These are phyloP conservation scores for Mycena olivaceomarginata DNA, from an alignment of 768 basidiomycete species.

Conservation along the genomic window DNA sequence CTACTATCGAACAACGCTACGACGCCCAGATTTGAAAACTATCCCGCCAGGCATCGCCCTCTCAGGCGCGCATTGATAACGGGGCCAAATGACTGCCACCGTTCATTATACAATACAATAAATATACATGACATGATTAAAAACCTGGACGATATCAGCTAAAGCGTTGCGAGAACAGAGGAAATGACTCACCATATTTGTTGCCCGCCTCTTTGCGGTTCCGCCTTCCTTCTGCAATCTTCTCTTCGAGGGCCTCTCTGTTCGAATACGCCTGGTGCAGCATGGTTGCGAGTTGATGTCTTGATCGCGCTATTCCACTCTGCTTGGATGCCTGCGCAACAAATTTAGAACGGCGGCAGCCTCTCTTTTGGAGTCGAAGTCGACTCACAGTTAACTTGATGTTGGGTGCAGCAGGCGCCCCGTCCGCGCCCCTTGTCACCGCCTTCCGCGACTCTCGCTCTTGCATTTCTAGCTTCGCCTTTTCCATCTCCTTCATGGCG, in stretches of 20 bases:
- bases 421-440: conserved; percentile 76
- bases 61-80: too few relatives aligned
- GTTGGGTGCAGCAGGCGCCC: conserved; percentile 78
- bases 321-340: conserved; percentile 78
- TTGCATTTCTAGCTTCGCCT: conserved; percentile 82
- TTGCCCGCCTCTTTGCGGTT: conserved; percentile 94
- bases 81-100: background rate
- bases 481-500: conserved; percentile 86
- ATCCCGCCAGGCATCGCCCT: too few relatives aligned
- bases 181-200: conserved; percentile 82
- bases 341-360: conserved; percentile 6
- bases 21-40: too few relatives aligned
- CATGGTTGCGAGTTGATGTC: conserved; percentile 88
- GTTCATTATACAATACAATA: background rate
- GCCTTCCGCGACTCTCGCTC: conserved; percentile 87
- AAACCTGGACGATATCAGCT: conserved; percentile 52
- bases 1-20: too few relatives aligned
- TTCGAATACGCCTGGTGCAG: conserved; percentile 90
- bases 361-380: background rate
- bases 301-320: conserved; percentile 79
- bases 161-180: background rate
- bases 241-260: conserved; percentile 88
- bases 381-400: conserved; percentile 89
- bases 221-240: conserved; percentile 86
- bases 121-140: conserved; percentile 36